Conservation (phyloP, 2,329 filamentous ascomycete species). For the Pseudocercospora fijiensis region DNA sequence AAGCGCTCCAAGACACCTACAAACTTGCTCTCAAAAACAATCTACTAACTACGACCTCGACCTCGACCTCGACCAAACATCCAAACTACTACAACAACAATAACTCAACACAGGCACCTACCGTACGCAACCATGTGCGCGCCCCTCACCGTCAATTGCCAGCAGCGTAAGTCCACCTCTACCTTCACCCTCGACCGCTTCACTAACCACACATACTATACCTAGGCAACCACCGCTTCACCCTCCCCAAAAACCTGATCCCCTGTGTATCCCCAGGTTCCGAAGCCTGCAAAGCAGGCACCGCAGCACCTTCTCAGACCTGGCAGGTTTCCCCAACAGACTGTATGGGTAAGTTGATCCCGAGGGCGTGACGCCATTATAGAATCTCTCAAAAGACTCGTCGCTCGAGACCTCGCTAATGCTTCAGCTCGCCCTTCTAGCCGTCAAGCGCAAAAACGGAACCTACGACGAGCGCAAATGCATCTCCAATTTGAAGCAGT, state of each 20-base stretch:
- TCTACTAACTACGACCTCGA: not conserved
- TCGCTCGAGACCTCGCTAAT: no score
- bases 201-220: not conserved
- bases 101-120: not conserved
- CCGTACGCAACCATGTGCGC: not conserved
- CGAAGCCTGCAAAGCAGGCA: not conserved
- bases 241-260: not conserved
- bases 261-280: not conserved
- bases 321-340: not conserved
- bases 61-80: not conserved
- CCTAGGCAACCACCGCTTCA: not conserved
- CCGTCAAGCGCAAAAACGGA: not conserved
- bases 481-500: not conserved
- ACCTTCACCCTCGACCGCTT: not conserved
- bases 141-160: not conserved
- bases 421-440: not conserved
- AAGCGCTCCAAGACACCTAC: not conserved
- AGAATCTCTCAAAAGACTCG: no score
- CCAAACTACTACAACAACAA: not conserved
- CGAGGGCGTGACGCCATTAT: not conserved
- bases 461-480: not conserved
- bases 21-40: not conserved
- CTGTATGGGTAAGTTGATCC: not conserved
- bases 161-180: not conserved
- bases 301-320: not conserved